Evolutionary conservation across 148 eudicot species (phyloP).

Genomic region (Rhododendron henanense): DNA sequence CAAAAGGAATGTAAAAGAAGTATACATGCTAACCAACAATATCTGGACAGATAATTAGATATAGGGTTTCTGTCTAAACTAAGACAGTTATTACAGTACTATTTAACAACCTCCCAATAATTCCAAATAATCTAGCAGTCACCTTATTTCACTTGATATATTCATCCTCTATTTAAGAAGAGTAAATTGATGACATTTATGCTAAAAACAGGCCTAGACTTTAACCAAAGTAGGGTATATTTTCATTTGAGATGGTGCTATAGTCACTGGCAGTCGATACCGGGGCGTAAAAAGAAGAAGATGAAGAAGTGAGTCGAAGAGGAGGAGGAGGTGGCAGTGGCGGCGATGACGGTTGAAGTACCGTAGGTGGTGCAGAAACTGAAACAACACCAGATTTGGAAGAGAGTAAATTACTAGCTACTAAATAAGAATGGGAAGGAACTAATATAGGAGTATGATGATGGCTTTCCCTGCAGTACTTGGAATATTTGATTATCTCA

Average conservation of each 20-base stretch:
- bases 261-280: slow-evolving; percentile 15
- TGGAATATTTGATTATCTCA: slow-evolving; percentile 30
- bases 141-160: slow-evolving; percentile 26
- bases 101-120: neutral
- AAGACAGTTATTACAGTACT: no score
- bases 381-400: slow-evolving; percentile 22
- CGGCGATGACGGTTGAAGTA: slow-evolving; percentile 3
- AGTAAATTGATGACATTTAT: slow-evolving; percentile 2
- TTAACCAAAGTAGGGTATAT: slow-evolving; percentile 54
- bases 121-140: slow-evolving; percentile 2
- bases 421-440: slow-evolving; percentile 10
- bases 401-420: slow-evolving; percentile 26
- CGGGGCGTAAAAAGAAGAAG: slow-evolving; percentile 43
- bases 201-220: neutral
- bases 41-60: neutral
- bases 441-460: slow-evolving; percentile 9
- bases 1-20: neutral
- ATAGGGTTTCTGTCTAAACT: neutral
- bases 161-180: neutral
- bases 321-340: slow-evolving; percentile 21
- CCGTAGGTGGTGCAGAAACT: slow-evolving; percentile 18
- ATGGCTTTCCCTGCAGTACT: slow-evolving; percentile 18
- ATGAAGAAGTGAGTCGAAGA: slow-evolving; percentile 14
- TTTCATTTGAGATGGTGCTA: slow-evolving; percentile 45
- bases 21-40: neutral